A percentile compares a stretch with the other conserved stretches of the same genome.
phyloP scores from a whole-genome alignment of 1,139 yeast genomes.

The Yamadazyma siamensis region DNA sequence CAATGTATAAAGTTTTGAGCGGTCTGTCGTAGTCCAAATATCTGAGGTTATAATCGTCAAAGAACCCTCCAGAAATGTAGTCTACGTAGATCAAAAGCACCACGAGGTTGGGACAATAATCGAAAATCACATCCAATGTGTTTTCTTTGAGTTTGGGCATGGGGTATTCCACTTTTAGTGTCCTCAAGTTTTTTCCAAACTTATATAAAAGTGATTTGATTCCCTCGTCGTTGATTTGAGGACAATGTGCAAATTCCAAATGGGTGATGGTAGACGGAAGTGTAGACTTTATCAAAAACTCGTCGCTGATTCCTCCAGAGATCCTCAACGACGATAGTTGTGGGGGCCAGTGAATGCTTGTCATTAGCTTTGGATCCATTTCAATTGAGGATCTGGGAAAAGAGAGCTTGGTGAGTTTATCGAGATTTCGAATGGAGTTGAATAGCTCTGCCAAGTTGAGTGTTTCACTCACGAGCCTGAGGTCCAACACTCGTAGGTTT shows the following conservation, averaged over 20 bases:
- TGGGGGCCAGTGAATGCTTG: slow-evolving; percentile 70
- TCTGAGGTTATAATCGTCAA: slow-evolving; percentile 56
- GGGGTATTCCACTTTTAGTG: slow-evolving; percentile 74
- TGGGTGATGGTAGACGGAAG: slow-evolving; percentile 72
- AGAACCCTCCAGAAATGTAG: slow-evolving; percentile 66
- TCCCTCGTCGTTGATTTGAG: slow-evolving; percentile 61
- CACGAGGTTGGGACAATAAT: slow-evolving; percentile 68
- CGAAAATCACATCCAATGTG: slow-evolving; percentile 70
- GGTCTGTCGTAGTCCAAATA: slow-evolving; percentile 46
- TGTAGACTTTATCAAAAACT: slow-evolving; percentile 59
- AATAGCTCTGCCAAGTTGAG: slow-evolving; percentile 79
- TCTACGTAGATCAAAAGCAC: slow-evolving; percentile 74
- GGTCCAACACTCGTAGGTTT: slow-evolving; percentile 62
- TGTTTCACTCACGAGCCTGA: slow-evolving; percentile 89
- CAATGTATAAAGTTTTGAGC: slow-evolving; percentile 61
- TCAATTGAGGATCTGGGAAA: slow-evolving; percentile 88
- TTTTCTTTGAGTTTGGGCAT: slow-evolving; percentile 74
- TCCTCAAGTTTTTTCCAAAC: slow-evolving; percentile 62
- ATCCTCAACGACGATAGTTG: slow-evolving; percentile 66
- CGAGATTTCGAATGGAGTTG: slow-evolving; percentile 62
- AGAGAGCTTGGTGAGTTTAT: slow-evolving; percentile 65
- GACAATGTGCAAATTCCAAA: slow-evolving; percentile 85
- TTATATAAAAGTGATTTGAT: slow-evolving; percentile 57
- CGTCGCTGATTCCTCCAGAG: slow-evolving; percentile 87
- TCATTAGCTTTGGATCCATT: slow-evolving; percentile 51